Evolutionary conservation across 2,329 filamentous ascomycete genomes (phyloP), one percentile per base, ranked within the genome.

Genomic region (Calcarisporium arbuscula): DNA sequence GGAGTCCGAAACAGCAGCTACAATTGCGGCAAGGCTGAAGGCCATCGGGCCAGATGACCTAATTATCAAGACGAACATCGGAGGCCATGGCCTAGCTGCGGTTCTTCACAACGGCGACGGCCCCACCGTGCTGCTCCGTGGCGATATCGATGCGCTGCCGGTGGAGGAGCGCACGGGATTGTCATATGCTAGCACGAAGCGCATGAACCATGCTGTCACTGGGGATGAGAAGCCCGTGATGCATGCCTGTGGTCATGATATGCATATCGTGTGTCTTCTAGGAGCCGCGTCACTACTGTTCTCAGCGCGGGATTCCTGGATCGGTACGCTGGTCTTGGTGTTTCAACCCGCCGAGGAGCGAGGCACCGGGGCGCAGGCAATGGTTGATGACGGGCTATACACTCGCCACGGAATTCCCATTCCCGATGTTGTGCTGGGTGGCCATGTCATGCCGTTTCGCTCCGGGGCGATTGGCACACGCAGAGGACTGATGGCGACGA

Each of bases 291-390:
- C 69, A 15, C 58, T 68, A 0, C 58, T 85, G 0, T 53, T 64
- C 2, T 53, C 52, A 0, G 51, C 58, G 0, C 61, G 54, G n/a
- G 45, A 64, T 0, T 20, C 42, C 1, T 85, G 81, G 80, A 60
- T 52, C 8, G 81, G 81, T 0, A 84, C 77, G 1, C 46, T 85
- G 15, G 57, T 85, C 5, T 52, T 80, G 6, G 54, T 77, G 4
- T 85, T 85, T 51, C 82, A 85, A 46, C 80, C 81, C 0, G 71
- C 73, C 2, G 81, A 85, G 50, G 81, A 85, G 52, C 64, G 70
- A 2, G 77, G 70, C 0, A 66, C 62, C 1, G 81, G 81, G 0
- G 81, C 81, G 0, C 44, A 54, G 14, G 50, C 48, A 6, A 63
- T 65, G 60, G 48, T 62, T 0, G 56, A 62, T 2, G 59, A 56